These are phyloP conservation scores for Camellia sinensis DNA, from an alignment of 148 eudicot species.

Conservation along the genomic window DNA sequence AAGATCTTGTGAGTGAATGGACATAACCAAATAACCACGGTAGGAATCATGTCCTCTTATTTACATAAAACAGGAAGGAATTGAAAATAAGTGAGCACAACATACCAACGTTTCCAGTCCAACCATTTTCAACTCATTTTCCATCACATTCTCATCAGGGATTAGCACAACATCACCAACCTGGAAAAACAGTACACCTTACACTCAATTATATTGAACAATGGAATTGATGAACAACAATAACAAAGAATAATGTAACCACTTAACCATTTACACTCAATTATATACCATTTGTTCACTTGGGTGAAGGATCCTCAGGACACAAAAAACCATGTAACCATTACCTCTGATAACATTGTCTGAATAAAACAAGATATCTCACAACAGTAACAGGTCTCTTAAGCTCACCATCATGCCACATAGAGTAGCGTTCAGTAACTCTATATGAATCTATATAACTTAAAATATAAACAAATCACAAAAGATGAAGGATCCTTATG, in stretches of 20 bases:
- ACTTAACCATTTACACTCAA: background rate
- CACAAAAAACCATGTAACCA: background rate
- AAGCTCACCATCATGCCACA: background rate
- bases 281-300: background rate
- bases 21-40: background rate
- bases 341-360: background rate
- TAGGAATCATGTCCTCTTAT: background rate
- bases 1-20: background rate
- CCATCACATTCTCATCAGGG: constrained; percentile 48
- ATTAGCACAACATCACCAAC: constrained; percentile 80
- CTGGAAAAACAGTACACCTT: constrained; percentile 31
- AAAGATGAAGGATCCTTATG: background rate
- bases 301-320: background rate
- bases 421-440: too few species aligned
- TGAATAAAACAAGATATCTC: background rate
- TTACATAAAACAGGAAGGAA: background rate
- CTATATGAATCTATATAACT: background rate
- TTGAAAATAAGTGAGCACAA: background rate
- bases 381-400: background rate
- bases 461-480: background rate
- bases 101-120: constrained; percentile 78
- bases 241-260: background rate
- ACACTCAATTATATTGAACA: constrained; percentile 3
- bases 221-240: background rate
- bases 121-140: constrained; percentile 43